These are phyloP conservation scores for Beta corolliflora DNA, from an alignment of 179 eudicot genomes.

Conservation along the genomic window DNA sequence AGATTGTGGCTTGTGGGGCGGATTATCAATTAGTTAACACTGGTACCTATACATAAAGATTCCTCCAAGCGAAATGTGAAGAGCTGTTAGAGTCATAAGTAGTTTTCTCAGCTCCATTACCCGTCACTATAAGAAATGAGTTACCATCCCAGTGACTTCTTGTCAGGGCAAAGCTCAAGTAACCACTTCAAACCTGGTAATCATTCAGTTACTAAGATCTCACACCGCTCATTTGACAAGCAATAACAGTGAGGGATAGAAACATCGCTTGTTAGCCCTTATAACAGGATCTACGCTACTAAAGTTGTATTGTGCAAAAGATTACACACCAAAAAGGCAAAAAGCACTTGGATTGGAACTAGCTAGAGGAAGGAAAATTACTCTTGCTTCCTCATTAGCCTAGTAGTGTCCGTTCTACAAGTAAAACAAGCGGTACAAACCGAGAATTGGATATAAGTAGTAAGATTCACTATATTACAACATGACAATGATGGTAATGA, in stretches of 20 bases:
- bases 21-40: neutral
- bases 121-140: neutral
- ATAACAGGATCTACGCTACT: neutral
- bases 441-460: too few relatives aligned
- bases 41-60: neutral
- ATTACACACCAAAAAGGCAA: too few relatives aligned
- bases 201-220: neutral
- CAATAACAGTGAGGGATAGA: neutral
- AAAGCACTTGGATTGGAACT: too few relatives aligned
- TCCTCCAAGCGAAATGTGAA: neutral
- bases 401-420: neutral
- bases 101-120: neutral
- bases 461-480: too few relatives aligned
- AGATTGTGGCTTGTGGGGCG: too few relatives aligned
- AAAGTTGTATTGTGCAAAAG: neutral
- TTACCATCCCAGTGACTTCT: neutral
- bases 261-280: neutral
- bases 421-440: neutral
- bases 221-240: neutral
- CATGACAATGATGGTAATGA: too few relatives aligned
- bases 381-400: neutral
- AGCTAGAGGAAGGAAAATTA: neutral
- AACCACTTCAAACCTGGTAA: neutral
- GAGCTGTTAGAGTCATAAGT: neutral
- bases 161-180: neutral